These are phyloP conservation scores for Yamadazyma endophytica DNA, from an alignment of 805 yeast species.

Conservation along the genomic window DNA sequence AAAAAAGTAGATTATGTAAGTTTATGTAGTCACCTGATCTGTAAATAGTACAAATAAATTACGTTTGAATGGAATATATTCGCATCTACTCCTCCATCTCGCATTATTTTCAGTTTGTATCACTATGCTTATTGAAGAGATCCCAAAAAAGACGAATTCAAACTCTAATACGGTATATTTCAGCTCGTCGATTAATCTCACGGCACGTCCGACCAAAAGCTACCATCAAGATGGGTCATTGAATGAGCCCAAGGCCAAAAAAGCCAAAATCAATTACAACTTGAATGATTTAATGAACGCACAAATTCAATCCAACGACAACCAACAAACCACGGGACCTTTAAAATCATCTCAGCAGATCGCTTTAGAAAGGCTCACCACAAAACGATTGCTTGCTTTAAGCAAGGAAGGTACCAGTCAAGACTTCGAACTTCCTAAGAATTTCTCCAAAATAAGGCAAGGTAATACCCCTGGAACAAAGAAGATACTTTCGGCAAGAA, in stretches of 20 bases:
- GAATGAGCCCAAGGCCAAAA: slow-evolving; percentile 23
- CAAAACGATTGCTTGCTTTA: slow-evolving; percentile 32
- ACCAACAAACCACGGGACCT: slow-evolving; percentile 24
- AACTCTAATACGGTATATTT: slow-evolving; percentile 36
- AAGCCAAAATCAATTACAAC: slow-evolving; percentile 43
- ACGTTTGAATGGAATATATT: not conserved
- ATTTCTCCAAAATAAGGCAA: slow-evolving; percentile 15
- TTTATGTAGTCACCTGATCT: not conserved
- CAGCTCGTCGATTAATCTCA: slow-evolving; percentile 36
- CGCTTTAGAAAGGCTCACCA: slow-evolving; percentile 35
- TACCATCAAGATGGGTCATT: slow-evolving; percentile 13
- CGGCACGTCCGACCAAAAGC: slow-evolving; percentile 28
- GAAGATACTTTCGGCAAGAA: slow-evolving; percentile 36
- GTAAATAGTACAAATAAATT: not conserved
- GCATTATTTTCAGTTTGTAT: not conserved
- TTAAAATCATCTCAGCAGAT: slow-evolving; percentile 40
- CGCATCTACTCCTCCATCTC: not conserved
- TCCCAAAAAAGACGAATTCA: slow-evolving; percentile 30
- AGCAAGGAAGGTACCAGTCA: slow-evolving; percentile 25
- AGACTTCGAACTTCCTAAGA: slow-evolving; percentile 40
- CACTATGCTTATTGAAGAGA: slow-evolving; percentile 40
- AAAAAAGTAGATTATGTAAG: not conserved
- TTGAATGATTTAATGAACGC: slow-evolving; percentile 39
- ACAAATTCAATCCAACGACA: slow-evolving; percentile 32
- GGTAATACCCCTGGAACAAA: slow-evolving; percentile 44